A percentile compares a stretch with the other conserved stretches of the same genome.
phyloP scores from a whole-genome alignment of 805 yeast species.

The Candida nitratophila region DNA sequence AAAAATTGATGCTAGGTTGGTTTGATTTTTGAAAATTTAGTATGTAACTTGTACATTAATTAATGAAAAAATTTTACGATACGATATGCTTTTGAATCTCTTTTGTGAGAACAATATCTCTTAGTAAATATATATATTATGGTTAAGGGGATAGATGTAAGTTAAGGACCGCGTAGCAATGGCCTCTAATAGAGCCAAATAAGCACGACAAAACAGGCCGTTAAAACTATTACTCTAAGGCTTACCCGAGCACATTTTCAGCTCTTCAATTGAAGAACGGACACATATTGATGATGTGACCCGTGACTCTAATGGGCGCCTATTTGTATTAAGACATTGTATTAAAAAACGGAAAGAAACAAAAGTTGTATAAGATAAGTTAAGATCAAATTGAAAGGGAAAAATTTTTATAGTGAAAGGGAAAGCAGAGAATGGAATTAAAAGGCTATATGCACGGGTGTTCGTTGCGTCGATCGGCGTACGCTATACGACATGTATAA shows the following conservation, averaged over 20 bases:
- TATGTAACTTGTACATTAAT: not conserved
- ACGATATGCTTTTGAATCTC: too few species aligned
- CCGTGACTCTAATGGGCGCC: conserved; percentile 87
- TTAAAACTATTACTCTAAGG: conserved; percentile 64
- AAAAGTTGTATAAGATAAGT: not conserved
- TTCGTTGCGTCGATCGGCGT: too few species aligned
- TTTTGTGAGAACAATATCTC: not conserved
- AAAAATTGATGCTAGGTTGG: conserved; percentile 48
- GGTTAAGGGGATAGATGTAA: conserved; percentile 41
- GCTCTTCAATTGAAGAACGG: conserved; percentile 34
- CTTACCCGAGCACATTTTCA: conserved; percentile 85
- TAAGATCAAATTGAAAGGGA: not conserved
- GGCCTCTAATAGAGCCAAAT: conserved; percentile 27
- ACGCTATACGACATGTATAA: too few species aligned
- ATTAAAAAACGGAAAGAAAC: conserved; percentile 3
- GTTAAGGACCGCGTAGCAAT: conserved; percentile 71
- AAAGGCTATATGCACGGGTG: too few species aligned
- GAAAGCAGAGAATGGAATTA: too few species aligned
- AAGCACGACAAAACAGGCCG: conserved; percentile 55
- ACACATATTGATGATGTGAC: conserved; percentile 42
- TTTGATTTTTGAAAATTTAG: not conserved
- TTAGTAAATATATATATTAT: too few species aligned
- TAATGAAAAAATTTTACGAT: not conserved
- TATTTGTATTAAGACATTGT: conserved; percentile 30
- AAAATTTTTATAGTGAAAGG: conserved; percentile 5